A percentile compares a stretch with the other conserved stretches of the same genome.
Evolutionary conservation across 164 flowering plant genomes (phyloP).

Genomic region (Vitis cinerea): DNA sequence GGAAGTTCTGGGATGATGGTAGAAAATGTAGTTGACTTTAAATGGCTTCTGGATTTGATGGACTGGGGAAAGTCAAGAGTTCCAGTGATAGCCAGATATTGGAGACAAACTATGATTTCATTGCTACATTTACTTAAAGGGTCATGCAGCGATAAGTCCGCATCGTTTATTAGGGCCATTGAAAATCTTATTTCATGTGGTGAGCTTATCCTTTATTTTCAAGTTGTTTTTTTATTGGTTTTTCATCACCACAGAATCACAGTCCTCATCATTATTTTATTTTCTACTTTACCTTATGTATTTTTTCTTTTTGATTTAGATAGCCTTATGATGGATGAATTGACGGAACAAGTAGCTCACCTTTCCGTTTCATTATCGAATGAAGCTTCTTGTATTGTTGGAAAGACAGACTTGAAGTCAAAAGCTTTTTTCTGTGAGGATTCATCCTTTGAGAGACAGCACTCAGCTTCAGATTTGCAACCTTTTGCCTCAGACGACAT

Average conservation of each 20-base stretch:
- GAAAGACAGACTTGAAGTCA: conserved; percentile 18
- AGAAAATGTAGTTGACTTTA: conserved; percentile 26
- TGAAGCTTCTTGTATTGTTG: conserved; percentile 23
- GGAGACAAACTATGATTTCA: conserved; percentile 61
- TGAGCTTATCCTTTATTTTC: conserved; percentile 24
- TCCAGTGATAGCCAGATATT: conserved; percentile 59
- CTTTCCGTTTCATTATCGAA: conserved; percentile 60
- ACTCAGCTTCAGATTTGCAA: conserved; percentile 16
- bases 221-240: neutral
- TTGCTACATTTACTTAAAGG: conserved; percentile 48
- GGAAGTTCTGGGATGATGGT: conserved; percentile 17
- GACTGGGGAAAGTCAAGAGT: conserved; percentile 86
- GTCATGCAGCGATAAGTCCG: conserved; percentile 31
- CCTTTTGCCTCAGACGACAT: conserved; percentile 21
- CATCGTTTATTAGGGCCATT: conserved; percentile 33
- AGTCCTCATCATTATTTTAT: neutral
- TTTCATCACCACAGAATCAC: neutral
- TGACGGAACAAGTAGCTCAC: conserved; percentile 49
- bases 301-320: conserved; percentile 36
- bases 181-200: conserved; percentile 61
- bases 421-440: conserved; percentile 19
- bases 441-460: conserved; percentile 24
- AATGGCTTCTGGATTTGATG: conserved; percentile 78
- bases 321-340: conserved; percentile 42
- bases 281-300: neutral